Percentiles rank a stretch among this genome's conserved stretches.
phyloP scores from a whole-genome alignment of 2,329 filamentous ascomycete species.

The Phaeosphaeriaceae sp. region DNA sequence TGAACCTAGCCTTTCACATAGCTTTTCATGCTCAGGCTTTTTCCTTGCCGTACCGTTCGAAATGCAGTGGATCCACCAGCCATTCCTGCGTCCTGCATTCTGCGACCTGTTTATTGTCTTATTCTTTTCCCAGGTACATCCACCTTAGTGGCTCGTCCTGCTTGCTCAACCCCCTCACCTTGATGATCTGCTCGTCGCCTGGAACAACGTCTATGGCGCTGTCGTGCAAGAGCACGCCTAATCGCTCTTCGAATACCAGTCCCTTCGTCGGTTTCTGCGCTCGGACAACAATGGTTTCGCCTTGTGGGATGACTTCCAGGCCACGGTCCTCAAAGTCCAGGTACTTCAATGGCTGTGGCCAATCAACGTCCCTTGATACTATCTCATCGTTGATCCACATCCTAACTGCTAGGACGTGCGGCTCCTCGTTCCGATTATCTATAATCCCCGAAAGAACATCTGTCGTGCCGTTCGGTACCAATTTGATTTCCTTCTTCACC shows the following conservation, averaged over 20 bases:
- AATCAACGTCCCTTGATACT: conserved; percentile 63
- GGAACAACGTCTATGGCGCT: conserved; percentile 65
- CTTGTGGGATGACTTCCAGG: conserved; percentile 51
- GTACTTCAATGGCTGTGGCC: conserved; percentile 67
- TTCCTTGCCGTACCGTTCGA: conserved; percentile 4
- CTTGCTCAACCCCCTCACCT: conserved; percentile 49
- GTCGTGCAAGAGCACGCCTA: conserved; percentile 61
- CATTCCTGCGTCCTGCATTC: conserved; percentile 6
- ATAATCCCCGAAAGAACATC: conserved; percentile 59
- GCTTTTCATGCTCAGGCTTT: conserved; percentile 12
- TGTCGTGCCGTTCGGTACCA: conserved; percentile 63
- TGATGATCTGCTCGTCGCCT: conserved; percentile 61
- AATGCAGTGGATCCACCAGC: background rate
- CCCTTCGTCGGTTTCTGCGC: conserved; percentile 63
- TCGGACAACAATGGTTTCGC: conserved; percentile 54
- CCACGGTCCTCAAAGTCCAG: conserved; percentile 60
- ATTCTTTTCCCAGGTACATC: conserved; percentile 53
- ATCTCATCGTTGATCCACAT: conserved; percentile 60
- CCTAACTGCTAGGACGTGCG: conserved; percentile 62
- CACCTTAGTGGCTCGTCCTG: conserved; percentile 51
- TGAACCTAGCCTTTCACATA: conserved; percentile 3
- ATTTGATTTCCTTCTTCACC: conserved; percentile 54
- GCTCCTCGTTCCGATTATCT: conserved; percentile 59
- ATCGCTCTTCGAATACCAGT: conserved; percentile 65
- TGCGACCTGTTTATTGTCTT: conserved; percentile 14